These are phyloP conservation scores for Metarhizium guizhouense DNA, from an alignment of 2,329 filamentous ascomycete species.

Conservation along the genomic window DNA sequence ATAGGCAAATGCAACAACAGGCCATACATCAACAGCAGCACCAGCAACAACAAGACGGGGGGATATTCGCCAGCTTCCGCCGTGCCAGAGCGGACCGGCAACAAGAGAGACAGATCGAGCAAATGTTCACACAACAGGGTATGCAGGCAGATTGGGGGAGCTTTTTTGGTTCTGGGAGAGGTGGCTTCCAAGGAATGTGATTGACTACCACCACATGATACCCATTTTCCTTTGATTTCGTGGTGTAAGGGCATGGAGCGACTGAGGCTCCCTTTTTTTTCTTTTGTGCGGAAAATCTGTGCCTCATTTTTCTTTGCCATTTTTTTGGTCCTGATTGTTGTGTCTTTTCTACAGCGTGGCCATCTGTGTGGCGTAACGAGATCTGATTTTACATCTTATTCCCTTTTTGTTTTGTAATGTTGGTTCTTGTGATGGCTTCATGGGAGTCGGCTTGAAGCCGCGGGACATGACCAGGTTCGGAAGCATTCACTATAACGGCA, in stretches of 20 bases:
- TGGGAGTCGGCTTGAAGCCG: neutral
- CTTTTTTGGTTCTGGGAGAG: slow-evolving; percentile 35
- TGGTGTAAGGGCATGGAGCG: neutral
- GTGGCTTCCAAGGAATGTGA: slow-evolving; percentile 35
- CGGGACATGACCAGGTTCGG: neutral
- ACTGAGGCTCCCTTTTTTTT: neutral
- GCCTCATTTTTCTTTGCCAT: neutral
- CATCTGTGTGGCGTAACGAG: neutral
- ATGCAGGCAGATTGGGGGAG: slow-evolving; percentile 38
- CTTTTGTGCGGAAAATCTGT: neutral
- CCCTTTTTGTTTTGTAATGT: neutral
- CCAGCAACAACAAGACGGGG: slow-evolving; percentile 18
- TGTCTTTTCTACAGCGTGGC: neutral
- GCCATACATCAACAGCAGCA: slow-evolving; percentile 7
- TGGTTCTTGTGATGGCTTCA: neutral
- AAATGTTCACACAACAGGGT: slow-evolving; percentile 39
- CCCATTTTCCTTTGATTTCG: slow-evolving; percentile 21
- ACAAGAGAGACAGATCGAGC: slow-evolving; percentile 35
- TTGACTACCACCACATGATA: slow-evolving; percentile 26
- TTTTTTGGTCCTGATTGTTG: neutral
- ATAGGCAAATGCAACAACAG: slow-evolving; percentile 8
- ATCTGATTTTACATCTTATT: neutral
- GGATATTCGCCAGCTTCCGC: slow-evolving; percentile 16
- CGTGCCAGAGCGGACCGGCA: slow-evolving; percentile 17
- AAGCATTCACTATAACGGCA: neutral